phyloP scores from a whole-genome alignment of 2,329 filamentous ascomycete species.

The Xylaria polymorpha region DNA sequence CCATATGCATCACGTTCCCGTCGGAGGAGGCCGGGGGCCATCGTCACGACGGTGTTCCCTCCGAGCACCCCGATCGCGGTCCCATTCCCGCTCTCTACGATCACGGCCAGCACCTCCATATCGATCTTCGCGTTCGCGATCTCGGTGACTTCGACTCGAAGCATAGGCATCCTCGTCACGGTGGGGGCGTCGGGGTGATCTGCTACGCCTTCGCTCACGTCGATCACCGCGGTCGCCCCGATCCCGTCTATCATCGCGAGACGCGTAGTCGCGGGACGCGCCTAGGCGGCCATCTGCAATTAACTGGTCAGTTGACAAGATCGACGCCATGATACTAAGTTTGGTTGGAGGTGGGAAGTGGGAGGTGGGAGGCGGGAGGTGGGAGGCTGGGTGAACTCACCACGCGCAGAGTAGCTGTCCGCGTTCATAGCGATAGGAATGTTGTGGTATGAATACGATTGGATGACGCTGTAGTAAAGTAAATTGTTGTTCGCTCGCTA shows the following conservation, averaged over 20 bases:
- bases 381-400: slow-evolving; percentile 54
- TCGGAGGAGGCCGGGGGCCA: slow-evolving; percentile 69
- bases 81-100: slow-evolving; percentile 62
- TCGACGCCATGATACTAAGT: slow-evolving; percentile 17
- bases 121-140: slow-evolving; percentile 91
- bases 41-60: slow-evolving; percentile 61
- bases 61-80: slow-evolving; percentile 57
- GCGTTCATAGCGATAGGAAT: slow-evolving; percentile 76
- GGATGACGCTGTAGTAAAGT: slow-evolving; percentile 20
- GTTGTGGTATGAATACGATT: not conserved
- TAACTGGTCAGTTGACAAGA: slow-evolving; percentile 42
- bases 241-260: slow-evolving; percentile 59
- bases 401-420: slow-evolving; percentile 82
- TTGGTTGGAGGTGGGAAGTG: slow-evolving; percentile 22
- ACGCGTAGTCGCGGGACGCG: slow-evolving; percentile 65
- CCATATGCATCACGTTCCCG: slow-evolving; percentile 68
- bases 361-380: slow-evolving; percentile 41
- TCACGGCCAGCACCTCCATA: slow-evolving; percentile 71
- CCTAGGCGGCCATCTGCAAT: slow-evolving; percentile 62
- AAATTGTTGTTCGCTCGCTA: not conserved
- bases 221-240: slow-evolving; percentile 54
- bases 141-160: slow-evolving; percentile 90
- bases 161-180: slow-evolving; percentile 80
- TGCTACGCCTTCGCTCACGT: slow-evolving; percentile 74
- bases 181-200: slow-evolving; percentile 79